Evolutionary conservation across 2,329 filamentous ascomycete species (phyloP), one percentile per base, ranked within the genome.

Genomic region (Aspergillus sp.): DNA sequence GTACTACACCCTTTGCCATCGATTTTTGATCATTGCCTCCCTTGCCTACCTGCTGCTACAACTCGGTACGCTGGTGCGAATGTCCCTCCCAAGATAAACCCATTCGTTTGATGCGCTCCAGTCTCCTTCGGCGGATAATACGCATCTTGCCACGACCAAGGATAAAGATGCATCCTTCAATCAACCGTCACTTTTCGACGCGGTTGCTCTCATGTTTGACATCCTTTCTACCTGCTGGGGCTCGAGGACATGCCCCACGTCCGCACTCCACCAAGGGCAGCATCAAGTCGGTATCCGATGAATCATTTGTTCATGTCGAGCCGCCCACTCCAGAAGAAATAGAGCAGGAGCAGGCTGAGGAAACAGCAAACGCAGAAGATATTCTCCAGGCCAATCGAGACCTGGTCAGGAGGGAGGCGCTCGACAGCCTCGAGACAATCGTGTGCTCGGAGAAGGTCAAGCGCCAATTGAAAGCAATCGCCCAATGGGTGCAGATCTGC

Each of bases 401-500:
- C 6, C 19, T 39, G 36, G 12, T 39, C 7, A 44, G 44, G 6
- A 42, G 43, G 8, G 52, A 53, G 40, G 50, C 52, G 2, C 44
- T 48, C 9, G 48, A 49, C n/a, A 47, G 48, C 26, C 42, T 56
- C 5, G 45, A 49, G 34, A 45, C 41, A 10, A 50, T 56, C 4
- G 47, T 56, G 5, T 52, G 53, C 5, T 44, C 47, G 5, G 53
- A 54, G 12, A 51, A 54, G 33, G 50, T 56, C 33, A 56, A 56
- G 28, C 48, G 53, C n/a, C 52, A 54, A 30, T 36, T 56, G 29
- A 46, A 47, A 8, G 52, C 51, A 6, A 52, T 56, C n/a, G 50
- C 54, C 38, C 52, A 44, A 12, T 56, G 52, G 48, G 49, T 56
- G 33, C 47, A 53, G 41, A 54, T 56, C 32, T 56, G 53, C 33